Evolutionary conservation across 208 protist species (phyloP).

Genomic region (Trypanosoma avium): DNA sequence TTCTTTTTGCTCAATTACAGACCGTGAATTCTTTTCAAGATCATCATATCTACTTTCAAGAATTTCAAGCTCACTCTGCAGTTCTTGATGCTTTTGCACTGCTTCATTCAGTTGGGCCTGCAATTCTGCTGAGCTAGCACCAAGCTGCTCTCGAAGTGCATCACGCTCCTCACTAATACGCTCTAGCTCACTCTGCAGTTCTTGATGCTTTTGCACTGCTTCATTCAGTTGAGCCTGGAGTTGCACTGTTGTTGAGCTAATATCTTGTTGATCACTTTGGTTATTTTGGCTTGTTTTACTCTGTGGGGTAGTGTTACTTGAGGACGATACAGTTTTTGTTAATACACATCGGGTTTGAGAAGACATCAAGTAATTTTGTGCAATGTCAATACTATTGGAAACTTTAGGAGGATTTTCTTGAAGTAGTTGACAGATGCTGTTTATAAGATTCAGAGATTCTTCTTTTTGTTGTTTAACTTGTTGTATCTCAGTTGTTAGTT

Average conservation of each 20-base stretch:
- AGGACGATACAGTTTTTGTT: background rate
- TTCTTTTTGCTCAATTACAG: conserved; percentile 34
- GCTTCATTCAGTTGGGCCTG: conserved; percentile 4
- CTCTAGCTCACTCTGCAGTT: background rate
- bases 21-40: background rate
- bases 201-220: background rate
- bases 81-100: background rate
- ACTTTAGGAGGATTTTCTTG: background rate
- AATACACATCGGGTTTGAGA: background rate
- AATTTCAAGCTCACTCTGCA: background rate
- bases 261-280: background rate
- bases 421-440: background rate
- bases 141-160: background rate
- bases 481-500: conserved; percentile 1
- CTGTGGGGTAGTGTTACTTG: background rate
- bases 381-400: background rate
- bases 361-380: background rate
- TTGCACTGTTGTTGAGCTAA: background rate
- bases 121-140: background rate
- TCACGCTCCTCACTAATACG: background rate
- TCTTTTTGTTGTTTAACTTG: background rate
- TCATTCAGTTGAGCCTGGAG: conserved; percentile 4
- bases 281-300: background rate
- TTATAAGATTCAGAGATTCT: background rate
- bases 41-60: background rate